Conservation (phyloP, 2,329 filamentous ascomycete genomes). For the Penicillium sp. region DNA sequence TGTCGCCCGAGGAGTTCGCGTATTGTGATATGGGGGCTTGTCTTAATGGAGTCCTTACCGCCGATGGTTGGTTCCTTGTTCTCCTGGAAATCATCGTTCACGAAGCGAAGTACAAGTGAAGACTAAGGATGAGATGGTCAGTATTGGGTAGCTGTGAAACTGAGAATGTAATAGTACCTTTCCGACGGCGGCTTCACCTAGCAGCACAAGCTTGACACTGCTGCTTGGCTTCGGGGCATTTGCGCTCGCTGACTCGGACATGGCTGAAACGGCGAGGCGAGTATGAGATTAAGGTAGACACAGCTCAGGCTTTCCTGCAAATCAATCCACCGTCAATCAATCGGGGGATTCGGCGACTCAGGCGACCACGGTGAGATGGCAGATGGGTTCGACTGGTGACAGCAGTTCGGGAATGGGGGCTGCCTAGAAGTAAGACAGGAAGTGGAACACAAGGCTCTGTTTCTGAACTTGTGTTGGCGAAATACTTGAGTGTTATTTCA, state of each 20-base stretch:
- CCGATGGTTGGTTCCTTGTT: conserved; percentile 99
- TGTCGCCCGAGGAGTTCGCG: no score
- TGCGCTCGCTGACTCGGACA: conserved; percentile 71
- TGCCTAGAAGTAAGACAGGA: conserved; percentile 23
- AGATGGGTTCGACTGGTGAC: conserved; percentile 21
- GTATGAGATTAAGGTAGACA: conserved; percentile 5
- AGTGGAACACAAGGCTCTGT: conserved; percentile 16
- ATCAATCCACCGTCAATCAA: conserved; percentile 20
- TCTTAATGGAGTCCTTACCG: conserved; percentile 56
- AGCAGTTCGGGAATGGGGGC: conserved; percentile 13
- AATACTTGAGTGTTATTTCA: conserved; percentile 9
- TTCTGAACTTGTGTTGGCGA: conserved; percentile 5
- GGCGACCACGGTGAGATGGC: conserved; percentile 27
- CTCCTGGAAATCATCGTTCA: conserved; percentile 99
- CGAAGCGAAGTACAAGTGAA: conserved; percentile 94
- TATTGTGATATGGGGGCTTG: neutral
- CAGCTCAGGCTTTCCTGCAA: conserved; percentile 34
- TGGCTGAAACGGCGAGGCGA: conserved; percentile 37
- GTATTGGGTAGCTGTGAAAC: neutral
- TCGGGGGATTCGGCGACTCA: conserved; percentile 17
- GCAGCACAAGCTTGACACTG: conserved; percentile 98
- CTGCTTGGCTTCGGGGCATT: conserved; percentile 88
- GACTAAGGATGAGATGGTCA: conserved; percentile 60
- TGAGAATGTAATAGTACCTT: conserved; percentile 66
- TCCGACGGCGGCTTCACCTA: conserved; percentile 96